A percentile compares a stretch with the other conserved stretches of the same genome.
Conservation (phyloP, 2,329 filamentous ascomycete genomes). For the Fusarium paranaense region DNA sequence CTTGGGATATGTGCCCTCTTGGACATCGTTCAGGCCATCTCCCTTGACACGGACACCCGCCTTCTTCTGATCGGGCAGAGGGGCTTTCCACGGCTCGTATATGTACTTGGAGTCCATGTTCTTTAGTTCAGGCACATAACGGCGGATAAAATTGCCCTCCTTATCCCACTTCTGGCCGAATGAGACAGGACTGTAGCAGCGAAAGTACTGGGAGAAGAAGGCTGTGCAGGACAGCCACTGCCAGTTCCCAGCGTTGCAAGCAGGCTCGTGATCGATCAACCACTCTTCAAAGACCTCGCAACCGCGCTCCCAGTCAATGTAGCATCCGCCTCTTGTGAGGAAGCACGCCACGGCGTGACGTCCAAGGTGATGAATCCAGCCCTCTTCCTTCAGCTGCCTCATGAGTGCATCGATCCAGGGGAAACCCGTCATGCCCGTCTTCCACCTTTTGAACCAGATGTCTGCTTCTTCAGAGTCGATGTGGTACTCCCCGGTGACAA, state of each 20-base stretch:
- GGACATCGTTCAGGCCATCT: constrained; percentile 57
- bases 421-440: constrained; percentile 76
- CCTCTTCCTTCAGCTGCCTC: constrained; percentile 77
- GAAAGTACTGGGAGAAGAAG: constrained; percentile 79
- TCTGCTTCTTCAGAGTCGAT: constrained; percentile 73
- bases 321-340: constrained; percentile 82
- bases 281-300: constrained; percentile 83
- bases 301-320: constrained; percentile 82
- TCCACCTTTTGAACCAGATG: constrained; percentile 76
- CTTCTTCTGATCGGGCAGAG: constrained; percentile 74
- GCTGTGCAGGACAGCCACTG: constrained; percentile 82
- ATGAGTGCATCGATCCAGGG: constrained; percentile 86
- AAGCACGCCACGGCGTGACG: constrained; percentile 85
- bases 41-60: constrained; percentile 73
- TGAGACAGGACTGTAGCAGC: constrained; percentile 76
- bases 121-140: constrained; percentile 75
- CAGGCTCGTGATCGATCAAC: constrained; percentile 79
- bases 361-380: constrained; percentile 85
- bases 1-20: constrained; percentile 72
- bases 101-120: constrained; percentile 75
- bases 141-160: constrained; percentile 71
- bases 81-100: constrained; percentile 84
- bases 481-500: constrained; percentile 70
- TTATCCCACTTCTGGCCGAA: constrained; percentile 84
- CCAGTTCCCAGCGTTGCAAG: constrained; percentile 82